Evolutionary conservation across 1,284 basidiomycete genomes (phyloP).

Genomic region (Omphalotus olearius): DNA sequence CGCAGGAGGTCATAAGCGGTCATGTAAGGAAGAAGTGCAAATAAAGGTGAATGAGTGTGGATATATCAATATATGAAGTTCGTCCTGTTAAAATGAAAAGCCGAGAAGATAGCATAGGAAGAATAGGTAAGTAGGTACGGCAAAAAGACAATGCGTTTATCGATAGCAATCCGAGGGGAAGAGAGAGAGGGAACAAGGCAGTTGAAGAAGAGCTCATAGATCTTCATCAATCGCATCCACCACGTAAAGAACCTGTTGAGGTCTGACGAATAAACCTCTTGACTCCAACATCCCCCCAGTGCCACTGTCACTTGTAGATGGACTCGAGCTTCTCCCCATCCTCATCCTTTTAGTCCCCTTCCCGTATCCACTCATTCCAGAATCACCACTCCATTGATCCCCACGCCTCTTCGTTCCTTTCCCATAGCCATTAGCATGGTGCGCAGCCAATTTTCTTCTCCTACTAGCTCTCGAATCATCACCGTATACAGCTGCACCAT

Average conservation of each 20-base stretch:
- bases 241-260: slow-evolving; percentile 79
- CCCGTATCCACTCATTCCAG: slow-evolving; percentile 46
- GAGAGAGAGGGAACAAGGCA: background rate
- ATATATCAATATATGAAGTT: too few species aligned
- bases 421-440: slow-evolving; percentile 32
- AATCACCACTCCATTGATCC: slow-evolving; percentile 51
- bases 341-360: slow-evolving; percentile 46
- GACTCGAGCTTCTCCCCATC: slow-evolving; percentile 60
- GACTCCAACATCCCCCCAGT: slow-evolving; percentile 43
- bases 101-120: too few species aligned
- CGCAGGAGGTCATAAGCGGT: too few species aligned
- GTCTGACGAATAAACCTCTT: slow-evolving; percentile 72
- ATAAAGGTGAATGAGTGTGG: too few species aligned
- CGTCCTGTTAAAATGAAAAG: too few species aligned
- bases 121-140: too few species aligned
- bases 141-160: too few species aligned
- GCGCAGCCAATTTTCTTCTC: slow-evolving; percentile 32
- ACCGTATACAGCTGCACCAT: slow-evolving; percentile 38
- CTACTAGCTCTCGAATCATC: slow-evolving; percentile 31
- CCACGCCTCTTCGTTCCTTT: slow-evolving; percentile 41
- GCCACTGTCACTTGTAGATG: slow-evolving; percentile 56
- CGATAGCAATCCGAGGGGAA: background rate
- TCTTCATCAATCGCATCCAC: slow-evolving; percentile 60
- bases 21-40: too few species aligned
- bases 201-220: slow-evolving; percentile 31